Base-by-base conservation (phyloP, 2,329 filamentous ascomycete genomes). In the Xylaria polymorpha region DNA sequence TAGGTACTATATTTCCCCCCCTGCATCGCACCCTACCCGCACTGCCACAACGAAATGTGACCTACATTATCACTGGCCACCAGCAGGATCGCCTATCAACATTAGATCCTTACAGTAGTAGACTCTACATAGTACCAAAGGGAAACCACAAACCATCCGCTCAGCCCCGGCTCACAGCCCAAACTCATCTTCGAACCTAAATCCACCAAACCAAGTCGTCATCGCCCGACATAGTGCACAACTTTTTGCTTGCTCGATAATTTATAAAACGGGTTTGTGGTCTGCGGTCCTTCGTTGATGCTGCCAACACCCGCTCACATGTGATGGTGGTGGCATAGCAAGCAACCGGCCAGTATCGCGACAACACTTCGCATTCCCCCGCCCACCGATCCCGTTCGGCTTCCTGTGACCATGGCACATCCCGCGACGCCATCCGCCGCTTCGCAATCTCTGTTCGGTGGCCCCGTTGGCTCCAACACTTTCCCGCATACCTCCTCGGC, bases 381-480 rank as follows among this genome's bases (percentile, higher is more conserved):
- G 20, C 32, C 55, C 51, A 39, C 18, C 25, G 25, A 29, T 10
- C 22, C 66, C 35, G 32, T 2, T 14, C 14, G 6, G n/a, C 20
- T 39, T 15, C 22, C 44, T 32, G 22, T 61, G 22, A 72, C 51
- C 25, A 78, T 78, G 77, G 74, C 74, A 32, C 74, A 78, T 44
- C 74, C 73, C 4, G 75, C 77, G 61, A 77, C 74, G 37, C 72
- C 76, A 35, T 68, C 70, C 9, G 29, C 62, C 25, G 61, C 72
- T 37, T 25, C 68, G 63, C 75, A 75, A 5, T 79, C 77, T 14
- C 73, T 80, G 57, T 80, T 80, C 65, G 78, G 78, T 51, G 78
- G 78, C 48, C 77, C 77, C 20, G 48, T 66, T 35, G 68, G 51
- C 60, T 66, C 72, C 8, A 66, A 63, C 41, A 62, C 71, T 64